phyloP scores from a whole-genome alignment of 2,329 filamentous ascomycete genomes.

The Cladophialophora exuberans region DNA sequence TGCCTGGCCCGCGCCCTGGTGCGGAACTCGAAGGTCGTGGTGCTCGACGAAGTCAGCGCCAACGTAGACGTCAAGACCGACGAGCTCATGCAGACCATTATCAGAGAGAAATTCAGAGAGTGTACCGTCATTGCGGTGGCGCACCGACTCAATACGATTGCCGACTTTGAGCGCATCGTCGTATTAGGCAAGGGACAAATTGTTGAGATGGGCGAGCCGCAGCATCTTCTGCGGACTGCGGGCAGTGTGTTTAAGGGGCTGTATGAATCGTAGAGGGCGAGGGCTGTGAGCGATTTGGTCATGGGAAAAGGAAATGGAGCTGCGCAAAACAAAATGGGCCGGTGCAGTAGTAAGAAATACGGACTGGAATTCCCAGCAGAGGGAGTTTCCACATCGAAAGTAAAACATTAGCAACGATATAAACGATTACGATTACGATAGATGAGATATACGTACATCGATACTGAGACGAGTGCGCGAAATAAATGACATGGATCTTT shows the following conservation, averaged over 20 bases:
- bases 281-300: too few species aligned
- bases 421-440: too few species aligned
- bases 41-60: conserved; percentile 48
- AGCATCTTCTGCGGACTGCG: conserved; percentile 36
- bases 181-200: conserved; percentile 51
- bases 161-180: conserved; percentile 63
- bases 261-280: conserved; percentile 18
- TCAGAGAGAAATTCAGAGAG: conserved; percentile 56
- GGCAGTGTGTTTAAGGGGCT: conserved; percentile 36
- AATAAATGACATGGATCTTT: too few species aligned
- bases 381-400: too few species aligned
- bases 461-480: too few species aligned
- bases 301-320: too few species aligned
- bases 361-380: too few species aligned
- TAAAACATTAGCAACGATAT: too few species aligned
- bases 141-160: conserved; percentile 63
- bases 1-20: conserved; percentile 64
- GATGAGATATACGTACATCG: too few species aligned
- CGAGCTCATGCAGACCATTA: conserved; percentile 58
- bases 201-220: conserved; percentile 31
- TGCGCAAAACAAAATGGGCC: too few species aligned
- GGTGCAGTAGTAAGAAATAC: too few species aligned
- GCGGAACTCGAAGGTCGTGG: conserved; percentile 46
- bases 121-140: conserved; percentile 65
- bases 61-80: conserved; percentile 64